phyloP scores from a whole-genome alignment of 2,329 filamentous ascomycete species.

The Trichoderma pleuroti region DNA sequence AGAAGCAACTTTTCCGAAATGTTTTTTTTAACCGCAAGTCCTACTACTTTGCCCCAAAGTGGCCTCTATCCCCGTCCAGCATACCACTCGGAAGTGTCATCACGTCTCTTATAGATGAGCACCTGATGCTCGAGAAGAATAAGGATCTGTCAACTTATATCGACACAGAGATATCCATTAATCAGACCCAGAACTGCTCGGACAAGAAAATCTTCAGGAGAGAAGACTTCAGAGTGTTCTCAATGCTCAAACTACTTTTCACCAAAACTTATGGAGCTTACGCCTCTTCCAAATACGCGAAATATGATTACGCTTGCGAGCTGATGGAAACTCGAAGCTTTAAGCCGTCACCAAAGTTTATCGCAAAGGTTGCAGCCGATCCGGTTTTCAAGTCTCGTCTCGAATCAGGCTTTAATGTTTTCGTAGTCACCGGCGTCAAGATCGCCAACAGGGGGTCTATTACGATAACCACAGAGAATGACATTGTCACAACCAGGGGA shows the following conservation, averaged over 20 bases:
- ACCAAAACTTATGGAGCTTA: too few relatives aligned
- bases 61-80: background rate
- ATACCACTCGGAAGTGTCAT: background rate
- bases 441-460: too few relatives aligned
- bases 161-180: background rate
- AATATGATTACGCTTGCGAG: background rate
- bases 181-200: background rate
- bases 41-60: background rate
- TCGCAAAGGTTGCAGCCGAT: background rate
- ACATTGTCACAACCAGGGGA: too few relatives aligned
- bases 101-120: too few relatives aligned
- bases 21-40: background rate
- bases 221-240: too few relatives aligned
- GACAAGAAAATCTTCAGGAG: too few relatives aligned
- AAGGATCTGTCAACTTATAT: background rate
- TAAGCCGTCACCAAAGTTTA: background rate
- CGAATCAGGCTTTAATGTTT: background rate
- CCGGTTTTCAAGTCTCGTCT: background rate
- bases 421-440: background rate
- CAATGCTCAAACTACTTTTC: too few relatives aligned
- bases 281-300: too few relatives aligned
- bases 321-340: background rate
- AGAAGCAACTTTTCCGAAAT: too few relatives aligned
- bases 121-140: background rate
- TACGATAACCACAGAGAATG: too few relatives aligned